These are phyloP conservation scores for Prinsepia uniflora DNA, from an alignment of 306 rosid species.

Conservation along the genomic window DNA sequence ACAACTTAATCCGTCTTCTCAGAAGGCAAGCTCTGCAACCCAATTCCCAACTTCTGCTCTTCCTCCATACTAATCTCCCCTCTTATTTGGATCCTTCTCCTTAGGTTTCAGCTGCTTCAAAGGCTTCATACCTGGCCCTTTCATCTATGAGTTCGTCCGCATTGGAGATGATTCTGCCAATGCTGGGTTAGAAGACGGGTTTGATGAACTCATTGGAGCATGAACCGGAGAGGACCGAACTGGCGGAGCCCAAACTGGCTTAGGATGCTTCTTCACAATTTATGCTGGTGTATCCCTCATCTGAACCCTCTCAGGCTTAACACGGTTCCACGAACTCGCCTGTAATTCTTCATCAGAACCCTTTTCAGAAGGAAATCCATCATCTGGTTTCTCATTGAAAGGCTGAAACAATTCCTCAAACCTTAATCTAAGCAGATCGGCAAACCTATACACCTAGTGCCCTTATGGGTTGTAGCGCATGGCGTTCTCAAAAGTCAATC, in stretches of 20 bases:
- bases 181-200: slow-evolving; percentile 30
- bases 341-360: slow-evolving; percentile 68
- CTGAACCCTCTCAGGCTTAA: slow-evolving; percentile 44
- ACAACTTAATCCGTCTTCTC: slow-evolving; percentile 98
- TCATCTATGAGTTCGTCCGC: slow-evolving; percentile 30
- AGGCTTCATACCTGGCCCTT: slow-evolving; percentile 44
- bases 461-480: slow-evolving; percentile 79
- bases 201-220: slow-evolving; percentile 39
- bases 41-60: slow-evolving; percentile 79
- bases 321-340: slow-evolving; percentile 77
- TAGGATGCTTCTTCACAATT: slow-evolving; percentile 29
- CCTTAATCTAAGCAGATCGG: slow-evolving; percentile 50
- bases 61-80: slow-evolving; percentile 92
- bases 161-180: slow-evolving; percentile 60
- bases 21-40: slow-evolving; percentile 82
- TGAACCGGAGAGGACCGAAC: slow-evolving; percentile 1
- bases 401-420: slow-evolving; percentile 73
- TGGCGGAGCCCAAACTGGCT: slow-evolving; percentile 2
- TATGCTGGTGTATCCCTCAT: slow-evolving; percentile 34
- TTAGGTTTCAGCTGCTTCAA: slow-evolving; percentile 93
- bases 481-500: slow-evolving; percentile 78
- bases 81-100: slow-evolving; percentile 85
- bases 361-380: slow-evolving; percentile 27
- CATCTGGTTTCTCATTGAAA: slow-evolving; percentile 40
- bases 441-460: slow-evolving; percentile 55